Base-by-base conservation (phyloP, 2,329 filamentous ascomycete genomes). In the Apiospora rasikravindrae region DNA sequence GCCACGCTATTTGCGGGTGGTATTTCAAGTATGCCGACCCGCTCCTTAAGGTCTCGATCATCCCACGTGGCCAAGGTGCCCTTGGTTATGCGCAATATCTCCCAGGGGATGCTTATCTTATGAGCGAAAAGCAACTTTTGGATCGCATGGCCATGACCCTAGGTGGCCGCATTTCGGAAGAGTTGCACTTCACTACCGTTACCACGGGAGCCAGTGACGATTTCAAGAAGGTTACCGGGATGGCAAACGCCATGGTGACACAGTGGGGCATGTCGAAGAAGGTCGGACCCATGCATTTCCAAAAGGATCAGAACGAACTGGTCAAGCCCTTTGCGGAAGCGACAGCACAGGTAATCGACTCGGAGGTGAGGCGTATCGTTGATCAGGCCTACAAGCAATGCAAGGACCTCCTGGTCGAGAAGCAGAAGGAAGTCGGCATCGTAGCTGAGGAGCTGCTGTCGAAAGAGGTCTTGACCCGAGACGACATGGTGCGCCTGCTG, bases 121-220 rank as follows among this genome's bases (percentile, higher is more conserved):
- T 99, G 95, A 98, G 93, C 80, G 92, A 94, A 75, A 92, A 95
- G 81, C 96, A 99, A 84, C 88, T 99, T 57, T 98, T 98, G 94
- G 96, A 99, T 82, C 95, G 96, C 77, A 99, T 99, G 96, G 96
- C 96, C 75, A 99, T 99, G 96, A 98, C 96, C 2, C 91, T 99
- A 71, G 96, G 95, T 77, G 96, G 96, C 1, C 94, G 96, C 76
- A 93, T 99, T 33, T 96, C 93, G 26, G 96, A 99, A 84, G 96
- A 99, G 83, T 86, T 99, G 10, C 96, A 99, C 84, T 99, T 99
- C 84, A 92, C 96, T 45, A 97, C 95, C 0, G 96, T 99, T 26
- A 99, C 96, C 1, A 96, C 94, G 67, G 96, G 96, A 72, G 96
- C 96, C 26, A 95, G 92, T 70, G 96, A 98, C 82, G 96, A 99